These are phyloP conservation scores for Trapa bicornis DNA, from an alignment of 345 rosid genomes.

Conservation along the genomic window DNA sequence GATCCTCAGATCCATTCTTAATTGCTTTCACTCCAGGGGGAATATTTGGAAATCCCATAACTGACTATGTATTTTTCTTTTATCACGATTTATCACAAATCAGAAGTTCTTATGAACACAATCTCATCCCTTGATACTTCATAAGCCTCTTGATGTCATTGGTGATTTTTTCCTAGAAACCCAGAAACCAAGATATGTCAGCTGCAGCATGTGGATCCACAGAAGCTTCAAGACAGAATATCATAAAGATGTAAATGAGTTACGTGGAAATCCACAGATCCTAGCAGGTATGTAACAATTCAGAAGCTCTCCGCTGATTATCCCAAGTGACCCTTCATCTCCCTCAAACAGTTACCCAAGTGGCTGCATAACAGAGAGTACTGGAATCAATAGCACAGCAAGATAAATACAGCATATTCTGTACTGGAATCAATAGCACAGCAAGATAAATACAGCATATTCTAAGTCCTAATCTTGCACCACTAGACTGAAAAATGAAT, in stretches of 20 bases:
- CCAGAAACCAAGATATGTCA: neutral
- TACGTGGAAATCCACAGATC: neutral
- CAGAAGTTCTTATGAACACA: neutral
- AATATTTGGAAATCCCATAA: constrained; percentile 81
- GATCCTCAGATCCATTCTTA: constrained; percentile 85
- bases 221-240: neutral
- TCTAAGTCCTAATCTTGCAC: neutral
- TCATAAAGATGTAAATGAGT: neutral
- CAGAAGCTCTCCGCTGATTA: neutral
- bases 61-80: neutral
- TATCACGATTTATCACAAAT: neutral
- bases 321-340: neutral
- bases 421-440: too few species aligned
- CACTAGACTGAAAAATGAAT: neutral
- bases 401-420: neutral
- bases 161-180: neutral
- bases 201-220: neutral
- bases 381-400: neutral
- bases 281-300: neutral
- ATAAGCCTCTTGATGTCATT: neutral
- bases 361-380: neutral
- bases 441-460: neutral
- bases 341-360: neutral
- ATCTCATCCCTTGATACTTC: neutral
- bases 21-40: constrained; percentile 70